Percentiles rank a stretch among this genome's conserved stretches.
phyloP scores from a whole-genome alignment of 2,329 filamentous ascomycete genomes.

The Talaromyces rugulosus region DNA sequence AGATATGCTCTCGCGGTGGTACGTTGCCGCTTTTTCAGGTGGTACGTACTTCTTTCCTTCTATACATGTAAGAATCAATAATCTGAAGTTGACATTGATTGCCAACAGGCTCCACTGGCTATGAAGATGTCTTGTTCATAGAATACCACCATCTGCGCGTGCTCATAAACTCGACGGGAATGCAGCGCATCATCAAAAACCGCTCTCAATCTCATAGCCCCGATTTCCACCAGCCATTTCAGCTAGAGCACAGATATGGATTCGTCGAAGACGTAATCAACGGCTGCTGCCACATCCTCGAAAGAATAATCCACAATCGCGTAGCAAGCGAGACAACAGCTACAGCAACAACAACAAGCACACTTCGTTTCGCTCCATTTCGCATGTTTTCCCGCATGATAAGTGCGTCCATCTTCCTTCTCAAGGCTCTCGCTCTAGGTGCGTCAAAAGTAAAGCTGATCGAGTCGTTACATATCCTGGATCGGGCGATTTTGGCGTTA shows the following conservation, averaged over 20 bases:
- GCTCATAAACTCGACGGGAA: slow-evolving; percentile 44
- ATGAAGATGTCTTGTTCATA: slow-evolving; percentile 47
- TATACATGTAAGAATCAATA: too few relatives aligned
- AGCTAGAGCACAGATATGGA: slow-evolving; percentile 44
- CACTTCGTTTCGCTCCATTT: slow-evolving; percentile 48
- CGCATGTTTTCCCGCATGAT: slow-evolving; percentile 52
- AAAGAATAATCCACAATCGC: slow-evolving; percentile 35
- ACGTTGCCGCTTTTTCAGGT: not conserved
- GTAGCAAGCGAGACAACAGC: slow-evolving; percentile 3
- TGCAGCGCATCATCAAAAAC: slow-evolving; percentile 52
- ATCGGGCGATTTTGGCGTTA: slow-evolving; percentile 45
- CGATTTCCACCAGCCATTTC: slow-evolving; percentile 29
- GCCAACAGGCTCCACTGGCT: not conserved
- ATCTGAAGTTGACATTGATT: too few relatives aligned
- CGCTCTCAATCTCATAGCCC: slow-evolving; percentile 34
- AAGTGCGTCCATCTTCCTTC: slow-evolving; percentile 43
- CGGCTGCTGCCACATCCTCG: slow-evolving; percentile 48
- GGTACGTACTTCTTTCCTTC: not conserved
- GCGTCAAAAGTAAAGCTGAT: slow-evolving; percentile 46
- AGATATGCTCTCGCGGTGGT: not conserved
- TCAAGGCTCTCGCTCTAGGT: slow-evolving; percentile 48
- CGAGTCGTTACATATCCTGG: slow-evolving; percentile 45
- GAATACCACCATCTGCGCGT: slow-evolving; percentile 48
- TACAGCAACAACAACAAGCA: slow-evolving; percentile 39
- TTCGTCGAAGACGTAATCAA: slow-evolving; percentile 55